Base-by-base conservation (phyloP, 441 rosid species). In the Viola pubescens region DNA sequence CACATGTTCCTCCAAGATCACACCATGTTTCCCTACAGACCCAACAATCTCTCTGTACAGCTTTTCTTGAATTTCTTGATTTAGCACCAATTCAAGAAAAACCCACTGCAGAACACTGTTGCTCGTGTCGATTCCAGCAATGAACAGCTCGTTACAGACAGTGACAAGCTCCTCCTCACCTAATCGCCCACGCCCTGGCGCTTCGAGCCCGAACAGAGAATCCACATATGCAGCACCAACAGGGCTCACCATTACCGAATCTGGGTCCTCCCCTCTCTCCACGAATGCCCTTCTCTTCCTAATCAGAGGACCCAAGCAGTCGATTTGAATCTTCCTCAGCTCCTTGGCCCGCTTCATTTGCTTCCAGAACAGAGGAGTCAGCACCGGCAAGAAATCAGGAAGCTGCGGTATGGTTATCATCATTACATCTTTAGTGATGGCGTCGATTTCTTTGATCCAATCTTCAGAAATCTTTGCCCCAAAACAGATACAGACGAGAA, bases 21-120 rank as follows among this genome's bases (percentile, higher is more conserved):
- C 56, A 3, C 81, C 84, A 52, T 74, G 63, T 73, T 76, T 72
- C 5, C 96, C 98, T 0, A 79, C 85, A 6, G 42, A 45, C 3
- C 47, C 75, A 6, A 79, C 77, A 4, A 86, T 83, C 57, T 91
- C 96, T 7, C 62, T 42, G 72, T 84, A 85, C 5, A 91, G 57
- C 48, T 73, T 82, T 9, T 86, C 84, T 57, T 91, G 98, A n/a
- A 82, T 80, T 26, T 70, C 82, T 62, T 81, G 92, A 67, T 91
- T 74, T 3, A 69, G 59, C 0, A 91, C 92, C 41, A 88, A 62
- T 67, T 86, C 86, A 52, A 73, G 73, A 65, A 91, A 61, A 51
- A 87, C 84, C 98, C 98, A 91, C 52, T 91, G 95, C n/a, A 79
- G 80, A 0, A 87, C 77, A 11, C 88, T 91, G 0, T 96, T 91